Evolutionary conservation across 2,329 filamentous ascomycete species (phyloP).

Genomic region (Cercospora sp.): DNA sequence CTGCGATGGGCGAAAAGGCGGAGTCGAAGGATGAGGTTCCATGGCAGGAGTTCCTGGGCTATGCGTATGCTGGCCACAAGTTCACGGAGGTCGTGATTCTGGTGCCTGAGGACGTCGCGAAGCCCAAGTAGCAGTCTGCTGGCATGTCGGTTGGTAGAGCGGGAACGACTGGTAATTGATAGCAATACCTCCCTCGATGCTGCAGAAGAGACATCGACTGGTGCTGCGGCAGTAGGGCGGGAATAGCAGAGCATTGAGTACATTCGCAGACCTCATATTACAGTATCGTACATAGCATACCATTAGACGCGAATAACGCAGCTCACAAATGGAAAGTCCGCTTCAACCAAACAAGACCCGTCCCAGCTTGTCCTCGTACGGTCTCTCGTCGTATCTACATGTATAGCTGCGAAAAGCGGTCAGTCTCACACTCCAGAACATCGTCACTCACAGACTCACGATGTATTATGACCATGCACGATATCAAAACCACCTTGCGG

Average conservation of each 20-base stretch:
- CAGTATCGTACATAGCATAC: background rate
- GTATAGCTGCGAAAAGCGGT: background rate
- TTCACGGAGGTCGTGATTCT: constrained; percentile 19
- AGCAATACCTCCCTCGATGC: background rate
- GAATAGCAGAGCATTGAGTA: background rate
- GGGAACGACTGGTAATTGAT: too few species aligned
- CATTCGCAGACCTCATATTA: background rate
- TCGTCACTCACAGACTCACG: background rate
- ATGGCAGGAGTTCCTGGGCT: constrained; percentile 22
- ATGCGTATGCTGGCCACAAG: constrained; percentile 20
- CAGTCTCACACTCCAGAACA: background rate
- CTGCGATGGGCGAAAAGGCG: background rate
- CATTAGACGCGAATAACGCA: background rate
- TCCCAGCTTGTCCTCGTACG: background rate
- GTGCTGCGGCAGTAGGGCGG: background rate
- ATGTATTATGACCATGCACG: constrained; percentile 5
- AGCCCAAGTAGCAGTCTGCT: background rate
- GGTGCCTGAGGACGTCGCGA: background rate
- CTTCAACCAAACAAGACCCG: background rate
- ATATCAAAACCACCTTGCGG: constrained; percentile 22
- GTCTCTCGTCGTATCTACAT: background rate
- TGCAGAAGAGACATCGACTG: background rate
- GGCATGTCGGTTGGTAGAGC: background rate
- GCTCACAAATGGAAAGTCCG: background rate
- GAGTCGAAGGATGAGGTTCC: constrained; percentile 16